Base-by-base conservation (phyloP, 1,139 yeast genomes). In the Candida sanyaensis region DNA sequence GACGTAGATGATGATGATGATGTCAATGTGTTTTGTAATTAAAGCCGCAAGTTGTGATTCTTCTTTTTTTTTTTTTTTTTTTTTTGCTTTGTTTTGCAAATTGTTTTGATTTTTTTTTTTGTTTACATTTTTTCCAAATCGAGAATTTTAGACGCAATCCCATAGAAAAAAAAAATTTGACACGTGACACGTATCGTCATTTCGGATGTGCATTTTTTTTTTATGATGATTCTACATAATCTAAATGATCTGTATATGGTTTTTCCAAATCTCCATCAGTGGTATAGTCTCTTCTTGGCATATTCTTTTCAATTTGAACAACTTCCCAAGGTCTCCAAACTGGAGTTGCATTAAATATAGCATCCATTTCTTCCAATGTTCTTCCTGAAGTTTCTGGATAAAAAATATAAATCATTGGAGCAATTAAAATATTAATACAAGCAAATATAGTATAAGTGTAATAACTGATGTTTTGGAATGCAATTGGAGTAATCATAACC, bases 351-450 rank as follows among this genome's bases (percentile, higher is more conserved):
- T 62, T 73, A 58, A 81, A 83, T 53, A 86, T 83, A 54, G 78
- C 71, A 60, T 83, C 87, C 64, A 83, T 68, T 60, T 83, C 86
- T 61, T 83, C 87, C 57, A 83, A 71, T 3, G 84, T 75, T 47
- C 79, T 69, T 26, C 79, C 82, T 57, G 80, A 78, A 2, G 88
- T 83, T 60, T 83, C 88, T 2, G 88, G 88, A 44, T 80, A 76
- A 51, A 80, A 73, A 52, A 79, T 69, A 61, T 75, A 81, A 21
- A 81, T 71, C 26, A 70, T 64, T 21, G 89, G 88, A 38, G 84
- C 69, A 70, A 82, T 73, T 33, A 72, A 55, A 29, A 69, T 63
- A 53, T 81, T 81, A 47, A 80, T 65, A 39, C 53, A 69, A 4
- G 72, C 73, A 54, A 69, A 69, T 38, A 69, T 63, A 4, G 68